Evolutionary conservation across 148 eudicot species (phyloP).

Genomic region (Oxyria digyna): DNA sequence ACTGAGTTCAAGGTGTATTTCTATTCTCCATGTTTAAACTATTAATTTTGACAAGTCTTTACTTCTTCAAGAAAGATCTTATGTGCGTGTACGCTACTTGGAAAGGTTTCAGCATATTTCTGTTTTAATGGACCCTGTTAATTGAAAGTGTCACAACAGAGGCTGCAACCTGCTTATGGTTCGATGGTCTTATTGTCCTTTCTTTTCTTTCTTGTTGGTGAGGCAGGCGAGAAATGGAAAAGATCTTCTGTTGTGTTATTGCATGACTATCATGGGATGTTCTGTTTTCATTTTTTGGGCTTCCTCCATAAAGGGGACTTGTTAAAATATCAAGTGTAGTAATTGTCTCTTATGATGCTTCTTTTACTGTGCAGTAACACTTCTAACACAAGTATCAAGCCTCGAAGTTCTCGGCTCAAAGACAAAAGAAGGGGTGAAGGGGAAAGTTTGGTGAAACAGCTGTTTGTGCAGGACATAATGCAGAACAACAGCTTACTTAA

Average conservation of each 20-base stretch:
- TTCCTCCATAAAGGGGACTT: neutral
- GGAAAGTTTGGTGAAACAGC: conserved; percentile 65
- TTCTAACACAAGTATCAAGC: conserved; percentile 23
- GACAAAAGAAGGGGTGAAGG: conserved; percentile 86
- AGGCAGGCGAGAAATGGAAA: neutral
- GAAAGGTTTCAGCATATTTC: neutral
- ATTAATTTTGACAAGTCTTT: neutral
- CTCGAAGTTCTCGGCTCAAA: conserved; percentile 85
- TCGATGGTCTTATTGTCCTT: neutral
- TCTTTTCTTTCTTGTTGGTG: neutral
- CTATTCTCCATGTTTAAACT: conserved; percentile 10
- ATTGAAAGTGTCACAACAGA: neutral
- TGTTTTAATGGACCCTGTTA: neutral
- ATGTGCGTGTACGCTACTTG: neutral
- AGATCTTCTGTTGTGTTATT: neutral
- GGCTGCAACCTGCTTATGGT: neutral
- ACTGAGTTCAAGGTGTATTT: conserved; percentile 59
- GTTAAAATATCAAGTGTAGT: neutral
- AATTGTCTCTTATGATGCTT: neutral
- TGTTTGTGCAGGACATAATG: conserved; percentile 67
- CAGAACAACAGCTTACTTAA: conserved; percentile 62
- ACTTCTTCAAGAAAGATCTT: neutral
- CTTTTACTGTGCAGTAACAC: conserved; percentile 7
- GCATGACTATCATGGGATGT: neutral
- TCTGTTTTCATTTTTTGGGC: neutral